phyloP scores from a whole-genome alignment of 208 protist species.

The Strigomonas oncopelti region DNA sequence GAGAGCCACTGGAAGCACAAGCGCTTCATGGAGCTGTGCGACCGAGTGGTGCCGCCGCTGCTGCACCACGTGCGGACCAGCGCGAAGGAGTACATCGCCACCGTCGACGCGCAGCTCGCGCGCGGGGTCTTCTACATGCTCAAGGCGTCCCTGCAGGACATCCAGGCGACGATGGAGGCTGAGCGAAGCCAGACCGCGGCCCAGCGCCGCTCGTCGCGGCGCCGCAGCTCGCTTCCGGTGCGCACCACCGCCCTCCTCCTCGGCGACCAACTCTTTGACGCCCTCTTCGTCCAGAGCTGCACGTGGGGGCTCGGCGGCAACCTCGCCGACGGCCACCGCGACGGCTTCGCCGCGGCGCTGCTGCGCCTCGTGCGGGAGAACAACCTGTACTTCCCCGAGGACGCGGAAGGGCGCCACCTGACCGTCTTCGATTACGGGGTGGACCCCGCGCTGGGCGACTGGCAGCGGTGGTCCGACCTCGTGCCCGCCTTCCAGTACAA shows the following conservation, averaged over 20 bases:
- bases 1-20: slow-evolving; percentile 51
- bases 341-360: slow-evolving; percentile 74
- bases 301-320: slow-evolving; percentile 95
- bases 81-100: slow-evolving; percentile 84
- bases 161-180: slow-evolving; percentile 25
- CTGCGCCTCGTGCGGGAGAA: slow-evolving; percentile 58
- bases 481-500: slow-evolving; percentile 91
- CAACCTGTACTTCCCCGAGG: slow-evolving; percentile 52
- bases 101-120: slow-evolving; percentile 84
- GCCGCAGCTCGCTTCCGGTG: slow-evolving; percentile 40
- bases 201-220: slow-evolving; percentile 33
- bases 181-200: slow-evolving; percentile 9
- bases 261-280: slow-evolving; percentile 76
- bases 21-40: slow-evolving; percentile 78
- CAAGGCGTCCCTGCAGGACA: slow-evolving; percentile 41
- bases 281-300: slow-evolving; percentile 90
- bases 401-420: slow-evolving; percentile 34
- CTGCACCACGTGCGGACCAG: slow-evolving; percentile 75
- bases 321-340: slow-evolving; percentile 78
- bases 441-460: slow-evolving; percentile 61
- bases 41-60: slow-evolving; percentile 47
- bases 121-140: slow-evolving; percentile 85
- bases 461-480: slow-evolving; percentile 75
- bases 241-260: slow-evolving; percentile 38
- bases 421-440: slow-evolving; percentile 92